Evolutionary conservation across 1,284 basidiomycete species (phyloP).

Genomic region (Agaricales sp.): DNA sequence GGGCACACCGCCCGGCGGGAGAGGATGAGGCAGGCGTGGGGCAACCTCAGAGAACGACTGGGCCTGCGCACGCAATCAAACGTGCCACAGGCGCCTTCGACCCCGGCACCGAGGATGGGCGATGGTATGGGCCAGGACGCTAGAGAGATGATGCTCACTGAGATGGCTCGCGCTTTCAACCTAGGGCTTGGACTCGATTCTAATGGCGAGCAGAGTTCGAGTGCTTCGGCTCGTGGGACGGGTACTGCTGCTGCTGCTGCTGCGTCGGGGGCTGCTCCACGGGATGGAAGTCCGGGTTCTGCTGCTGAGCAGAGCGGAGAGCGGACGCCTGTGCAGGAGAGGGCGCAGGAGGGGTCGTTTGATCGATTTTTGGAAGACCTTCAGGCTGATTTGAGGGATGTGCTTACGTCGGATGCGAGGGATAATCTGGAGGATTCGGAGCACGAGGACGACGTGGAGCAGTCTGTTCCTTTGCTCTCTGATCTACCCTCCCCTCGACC

Average conservation of each 20-base stretch:
- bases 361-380: slow-evolving; percentile 68
- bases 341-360: slow-evolving; percentile 69
- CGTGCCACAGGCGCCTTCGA: too few species aligned
- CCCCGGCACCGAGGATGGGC: too few species aligned
- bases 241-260: slow-evolving; percentile 3
- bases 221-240: slow-evolving; percentile 10
- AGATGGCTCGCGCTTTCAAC: slow-evolving; percentile 70
- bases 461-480: slow-evolving; percentile 2
- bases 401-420: slow-evolving; percentile 28
- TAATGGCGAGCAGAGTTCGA: slow-evolving; percentile 9
- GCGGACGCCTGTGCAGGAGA: slow-evolving; percentile 28
- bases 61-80: slow-evolving; percentile 26
- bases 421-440: slow-evolving; percentile 3
- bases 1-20: slow-evolving; percentile 17
- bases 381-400: slow-evolving; percentile 54
- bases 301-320: slow-evolving; percentile 1
- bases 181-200: slow-evolving; percentile 46
- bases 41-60: slow-evolving; percentile 52
- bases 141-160: slow-evolving; percentile 54
- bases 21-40: slow-evolving; percentile 50
- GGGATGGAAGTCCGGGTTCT: neutral
- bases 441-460: slow-evolving; percentile 7
- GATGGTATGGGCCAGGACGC: too few species aligned
- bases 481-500: neutral
- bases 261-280: neutral